Evolutionary conservation across 2,329 filamentous ascomycete species (phyloP), one percentile per base, ranked within the genome.

Genomic region (Cryphonectria naterciae): DNA sequence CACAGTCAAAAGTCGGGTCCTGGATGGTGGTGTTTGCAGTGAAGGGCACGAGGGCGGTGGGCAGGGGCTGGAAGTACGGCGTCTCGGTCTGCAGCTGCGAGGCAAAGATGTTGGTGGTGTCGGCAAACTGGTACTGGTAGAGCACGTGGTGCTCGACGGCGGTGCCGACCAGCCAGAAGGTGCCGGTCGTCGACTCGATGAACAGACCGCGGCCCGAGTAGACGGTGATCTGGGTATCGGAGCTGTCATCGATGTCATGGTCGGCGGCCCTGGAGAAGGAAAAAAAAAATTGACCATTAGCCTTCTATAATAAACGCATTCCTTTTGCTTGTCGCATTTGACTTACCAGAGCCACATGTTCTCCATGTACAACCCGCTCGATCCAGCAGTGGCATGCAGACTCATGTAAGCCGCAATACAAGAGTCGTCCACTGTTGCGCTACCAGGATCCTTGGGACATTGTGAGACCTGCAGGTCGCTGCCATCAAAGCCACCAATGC

Each of bases 401-500:
- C 77, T 76, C 81, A 83, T 82, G 65, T 77, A 82, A 15, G 81
- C 80, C 1, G 76, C 80, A 66, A 80, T 76, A 64, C 81, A 83
- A 32, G 77, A 76, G 28, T 67, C 13, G 70, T 78, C 76, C 6
- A 79, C 77, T 11, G 72, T 67, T 15, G 72, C n/a, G 46, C 71
- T 76, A 15, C 75, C 75, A 7, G 83, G 76, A 69, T 80, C 75
- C 81, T 92, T 93, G 72, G 85, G 79, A 78, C 93, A 95, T 72
- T 88, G 88, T 72, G 87, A 85, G 56, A 89, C 86, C 79, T 92
- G 89, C 65, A 94, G 85, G 69, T 90, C 81, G 22, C 90, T 92
- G 65, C 92, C 92, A 13, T 87, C 85, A 70, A 88, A 89, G 22
- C 92, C 92, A 74, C 91, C 92, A 67, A 95, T 87, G 76, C 92